Evolutionary conservation across 768 basidiomycete species (phyloP), one percentile per base, ranked within the genome.

Genomic region (Saitozyma sp.): DNA sequence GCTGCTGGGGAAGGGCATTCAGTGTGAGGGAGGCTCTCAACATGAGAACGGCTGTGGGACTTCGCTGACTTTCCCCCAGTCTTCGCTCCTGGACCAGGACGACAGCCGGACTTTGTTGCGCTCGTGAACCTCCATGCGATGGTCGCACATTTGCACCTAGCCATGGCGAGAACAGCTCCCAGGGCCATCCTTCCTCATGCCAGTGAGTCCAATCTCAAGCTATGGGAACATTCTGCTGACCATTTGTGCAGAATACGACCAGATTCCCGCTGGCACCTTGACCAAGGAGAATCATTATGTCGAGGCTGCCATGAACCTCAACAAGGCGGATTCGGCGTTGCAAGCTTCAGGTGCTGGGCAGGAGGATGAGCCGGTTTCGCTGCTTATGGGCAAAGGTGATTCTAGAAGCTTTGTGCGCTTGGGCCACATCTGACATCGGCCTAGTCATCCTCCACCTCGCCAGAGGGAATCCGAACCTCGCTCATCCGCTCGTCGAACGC

Each of bases 361-460:
- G 87, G 87, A 78, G 38, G 82, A 73, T 16, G 56, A 71, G 19
- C 64, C 69, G 2, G 60, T 66, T 45, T 57, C 70, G 19, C 48
- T 73, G 11, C 54, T 68, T 2, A 64, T 76, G 56, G 70, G 76
- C 5, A 74, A 77, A 59, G 61, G 76, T 71, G 50, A 61, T 71
- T 67, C 56, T 53, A n/a, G n/a, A 49, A 19, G 9, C 14, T 19
- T 38, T 6, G 29, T 20, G 20, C 20, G 10, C 19, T 53, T 37
- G 5, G 43, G 54, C 53, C 19, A n/a, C 17, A 9, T 19, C 14
- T 43, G 19, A 59, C 59, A 37, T 43, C 19, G 37, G 14, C 61
- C 2, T 54, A 94, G 93, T 90, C 14, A 87, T 93, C 40, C 85
- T 92, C 59, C 87, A 89, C 76, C 82, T 97, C 17, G 88, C 91